A percentile compares a stretch with the other conserved stretches of the same genome.
These are phyloP conservation scores for Papiliotrema terrestris DNA, from an alignment of 1,284 basidiomycete species.

Conservation along the genomic window DNA sequence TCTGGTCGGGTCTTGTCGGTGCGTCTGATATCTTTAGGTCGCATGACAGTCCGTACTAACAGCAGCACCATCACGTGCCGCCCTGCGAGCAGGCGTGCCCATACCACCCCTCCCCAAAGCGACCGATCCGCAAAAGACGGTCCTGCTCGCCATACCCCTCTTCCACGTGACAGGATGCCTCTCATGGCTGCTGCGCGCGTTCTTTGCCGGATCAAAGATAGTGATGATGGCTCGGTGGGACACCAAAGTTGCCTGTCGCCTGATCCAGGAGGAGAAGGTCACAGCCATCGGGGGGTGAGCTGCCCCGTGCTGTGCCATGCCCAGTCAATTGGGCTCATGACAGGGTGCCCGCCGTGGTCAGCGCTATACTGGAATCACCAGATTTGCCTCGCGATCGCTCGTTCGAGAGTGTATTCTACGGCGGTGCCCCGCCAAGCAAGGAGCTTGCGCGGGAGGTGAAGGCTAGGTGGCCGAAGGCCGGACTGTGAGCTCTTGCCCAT, in stretches of 20 bases:
- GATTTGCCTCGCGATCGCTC: constrained; percentile 22
- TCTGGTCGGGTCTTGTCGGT: constrained; percentile 32
- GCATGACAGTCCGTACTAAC: neutral
- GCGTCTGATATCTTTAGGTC: constrained; percentile 5
- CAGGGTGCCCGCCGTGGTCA: constrained; percentile 42
- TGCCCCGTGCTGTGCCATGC: neutral
- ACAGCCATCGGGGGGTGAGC: constrained; percentile 41
- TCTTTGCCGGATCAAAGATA: constrained; percentile 36
- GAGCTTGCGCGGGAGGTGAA: constrained; percentile 33
- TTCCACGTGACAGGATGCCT: constrained; percentile 46
- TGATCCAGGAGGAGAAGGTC: constrained; percentile 31
- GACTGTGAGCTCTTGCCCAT: constrained; percentile 16
- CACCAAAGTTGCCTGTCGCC: constrained; percentile 26
- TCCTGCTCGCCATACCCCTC: constrained; percentile 41
- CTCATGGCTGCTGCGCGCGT: constrained; percentile 37
- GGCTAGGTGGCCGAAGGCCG: constrained; percentile 30
- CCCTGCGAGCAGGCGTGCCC: constrained; percentile 29
- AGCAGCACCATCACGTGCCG: constrained; percentile 31
- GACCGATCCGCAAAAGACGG: constrained; percentile 22
- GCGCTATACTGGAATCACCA: constrained; percentile 31
- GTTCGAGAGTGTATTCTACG: constrained; percentile 39
- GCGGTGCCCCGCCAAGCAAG: constrained; percentile 41
- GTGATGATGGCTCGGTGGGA: constrained; percentile 37
- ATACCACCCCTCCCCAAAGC: constrained; percentile 24
- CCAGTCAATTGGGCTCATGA: neutral